Conservation (phyloP, 371 early-diverging fungal genomes). For the Mortierella sp. region DNA sequence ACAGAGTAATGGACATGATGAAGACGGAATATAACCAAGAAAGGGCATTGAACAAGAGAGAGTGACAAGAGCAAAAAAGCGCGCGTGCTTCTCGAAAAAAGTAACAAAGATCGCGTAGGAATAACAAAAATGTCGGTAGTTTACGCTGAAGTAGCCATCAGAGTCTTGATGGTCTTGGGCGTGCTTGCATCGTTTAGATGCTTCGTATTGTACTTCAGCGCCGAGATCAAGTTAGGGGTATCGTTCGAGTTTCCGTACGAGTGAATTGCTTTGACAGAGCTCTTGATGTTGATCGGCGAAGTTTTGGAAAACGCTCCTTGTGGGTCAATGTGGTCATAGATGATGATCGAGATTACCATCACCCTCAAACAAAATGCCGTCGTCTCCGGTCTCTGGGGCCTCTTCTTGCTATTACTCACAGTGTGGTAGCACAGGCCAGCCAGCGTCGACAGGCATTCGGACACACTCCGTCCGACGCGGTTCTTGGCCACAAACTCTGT, state of each 20-base stretch:
- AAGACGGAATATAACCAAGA: no score
- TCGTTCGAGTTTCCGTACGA: conserved; percentile 60
- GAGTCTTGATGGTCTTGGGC: conserved; percentile 77
- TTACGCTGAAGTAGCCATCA: conserved; percentile 49
- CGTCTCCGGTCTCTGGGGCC: conserved; percentile 62
- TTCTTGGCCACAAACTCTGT: conserved; percentile 66
- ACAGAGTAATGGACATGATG: no score
- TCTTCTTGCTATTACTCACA: conserved; percentile 61
- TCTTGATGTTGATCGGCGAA: conserved; percentile 81
- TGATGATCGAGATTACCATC: conserved; percentile 87
- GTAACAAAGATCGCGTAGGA: background rate
- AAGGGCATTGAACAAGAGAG: no score
- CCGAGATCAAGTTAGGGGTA: conserved; percentile 72
- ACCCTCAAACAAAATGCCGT: conserved; percentile 81
- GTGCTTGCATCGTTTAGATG: conserved; percentile 86
- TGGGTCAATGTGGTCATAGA: conserved; percentile 90
- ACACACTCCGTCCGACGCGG: conserved; percentile 63
- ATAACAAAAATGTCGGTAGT: background rate
- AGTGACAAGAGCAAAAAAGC: no score
- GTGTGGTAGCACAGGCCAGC: conserved; percentile 77
- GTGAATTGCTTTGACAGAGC: conserved; percentile 81
- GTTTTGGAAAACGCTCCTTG: conserved; percentile 82
- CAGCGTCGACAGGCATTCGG: conserved; percentile 74
- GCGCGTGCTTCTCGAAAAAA: no score
- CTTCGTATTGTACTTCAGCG: conserved; percentile 81